These are phyloP conservation scores for Tubosaeta brunneosetosa DNA, from an alignment of 768 basidiomycete genomes.

Conservation along the genomic window DNA sequence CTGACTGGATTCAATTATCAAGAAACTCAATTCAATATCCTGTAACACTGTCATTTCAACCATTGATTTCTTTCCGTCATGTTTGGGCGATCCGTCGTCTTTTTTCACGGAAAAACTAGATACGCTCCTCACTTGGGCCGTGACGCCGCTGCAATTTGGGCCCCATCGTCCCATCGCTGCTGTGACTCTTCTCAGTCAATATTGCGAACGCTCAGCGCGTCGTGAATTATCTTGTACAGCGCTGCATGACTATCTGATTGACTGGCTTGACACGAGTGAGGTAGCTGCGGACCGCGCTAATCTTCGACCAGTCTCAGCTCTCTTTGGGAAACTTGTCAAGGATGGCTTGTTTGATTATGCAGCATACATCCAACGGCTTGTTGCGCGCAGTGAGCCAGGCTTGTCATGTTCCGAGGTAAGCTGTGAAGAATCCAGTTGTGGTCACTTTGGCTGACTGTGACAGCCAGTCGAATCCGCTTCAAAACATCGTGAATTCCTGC, in stretches of 20 bases:
- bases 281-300: slow-evolving; percentile 54
- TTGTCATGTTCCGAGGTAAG: slow-evolving; percentile 52
- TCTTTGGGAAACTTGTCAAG: slow-evolving; percentile 71
- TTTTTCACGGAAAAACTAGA: slow-evolving; percentile 67
- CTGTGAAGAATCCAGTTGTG: background rate
- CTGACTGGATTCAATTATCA: background rate
- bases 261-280: slow-evolving; percentile 71
- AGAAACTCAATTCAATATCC: slow-evolving; percentile 78
- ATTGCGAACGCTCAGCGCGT: slow-evolving; percentile 61
- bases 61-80: slow-evolving; percentile 55
- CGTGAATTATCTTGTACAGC: slow-evolving; percentile 56
- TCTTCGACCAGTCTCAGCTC: slow-evolving; percentile 54
- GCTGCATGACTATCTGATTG: slow-evolving; percentile 73
- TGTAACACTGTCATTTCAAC: slow-evolving; percentile 55
- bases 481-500: slow-evolving; percentile 64
- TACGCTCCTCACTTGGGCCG: slow-evolving; percentile 73
- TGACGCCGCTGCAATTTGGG: slow-evolving; percentile 77
- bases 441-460: background rate
- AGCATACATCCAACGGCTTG: slow-evolving; percentile 72
- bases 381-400: slow-evolving; percentile 70
- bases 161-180: slow-evolving; percentile 77
- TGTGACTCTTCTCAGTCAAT: slow-evolving; percentile 59
- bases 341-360: slow-evolving; percentile 69
- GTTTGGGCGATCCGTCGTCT: slow-evolving; percentile 27
- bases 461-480: slow-evolving; percentile 33